A percentile compares a stretch with the other conserved stretches of the same genome.
Conservation (phyloP, 2,329 filamentous ascomycete species). For the Aureobasidium namibiae region DNA sequence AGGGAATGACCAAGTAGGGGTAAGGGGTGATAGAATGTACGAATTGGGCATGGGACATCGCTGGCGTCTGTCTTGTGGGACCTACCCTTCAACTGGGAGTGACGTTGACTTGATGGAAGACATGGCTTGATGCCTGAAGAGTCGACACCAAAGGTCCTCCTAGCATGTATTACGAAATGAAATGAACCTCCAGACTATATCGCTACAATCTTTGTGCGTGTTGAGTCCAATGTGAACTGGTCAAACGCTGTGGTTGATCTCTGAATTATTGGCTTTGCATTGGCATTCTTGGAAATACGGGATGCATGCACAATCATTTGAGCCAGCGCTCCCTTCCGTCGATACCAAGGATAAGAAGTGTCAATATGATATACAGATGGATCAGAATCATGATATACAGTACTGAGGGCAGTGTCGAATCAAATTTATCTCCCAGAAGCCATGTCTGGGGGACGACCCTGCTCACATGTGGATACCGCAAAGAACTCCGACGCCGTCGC, state of each 20-base stretch:
- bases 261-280: no score
- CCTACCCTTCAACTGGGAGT: not conserved
- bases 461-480: not conserved
- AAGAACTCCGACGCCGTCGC: not conserved
- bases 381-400: no score
- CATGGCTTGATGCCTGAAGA: not conserved
- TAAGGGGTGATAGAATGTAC: slow-evolving; percentile 3
- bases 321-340: no score
- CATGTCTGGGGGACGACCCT: not conserved
- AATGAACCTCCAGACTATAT: not conserved
- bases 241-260: no score
- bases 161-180: slow-evolving; percentile 12
- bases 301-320: no score
- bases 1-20: slow-evolving; percentile 4
- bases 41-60: slow-evolving; percentile 7
- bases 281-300: no score
- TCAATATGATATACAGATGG: no score
- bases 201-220: no score
- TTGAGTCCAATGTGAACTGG: no score
- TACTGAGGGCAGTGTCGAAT: no score
- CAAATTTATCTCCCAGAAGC: not conserved
- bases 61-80: slow-evolving; percentile 11
- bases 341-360: no score
- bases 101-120: not conserved
- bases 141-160: not conserved